phyloP scores from a whole-genome alignment of 352 stramenopile genomes.

The Globisporangium carolinianum region DNA sequence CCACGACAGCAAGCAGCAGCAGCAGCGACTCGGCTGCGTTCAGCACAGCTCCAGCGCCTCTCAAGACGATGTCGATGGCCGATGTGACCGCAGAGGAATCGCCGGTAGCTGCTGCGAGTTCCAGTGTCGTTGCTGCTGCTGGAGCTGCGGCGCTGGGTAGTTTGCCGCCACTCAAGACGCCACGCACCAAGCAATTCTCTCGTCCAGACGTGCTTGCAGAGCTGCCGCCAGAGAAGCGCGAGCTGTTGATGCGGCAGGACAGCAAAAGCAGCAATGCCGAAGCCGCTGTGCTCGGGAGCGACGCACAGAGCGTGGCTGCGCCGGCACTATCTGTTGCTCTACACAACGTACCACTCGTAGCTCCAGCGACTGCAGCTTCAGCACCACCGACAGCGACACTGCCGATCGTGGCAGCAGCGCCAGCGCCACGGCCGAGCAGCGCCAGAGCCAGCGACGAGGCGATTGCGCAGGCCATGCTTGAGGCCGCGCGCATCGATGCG shows the following conservation, averaged over 20 bases:
- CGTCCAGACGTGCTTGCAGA: conserved; percentile 11
- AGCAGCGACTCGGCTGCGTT: background rate
- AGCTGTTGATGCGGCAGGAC: conserved; percentile 1
- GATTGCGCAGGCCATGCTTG: conserved; percentile 35
- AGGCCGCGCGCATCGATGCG: conserved; percentile 47
- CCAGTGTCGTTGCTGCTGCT: background rate
- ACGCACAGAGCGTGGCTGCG: no score
- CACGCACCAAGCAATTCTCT: conserved; percentile 6
- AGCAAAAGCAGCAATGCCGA: background rate
- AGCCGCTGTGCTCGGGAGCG: no score
- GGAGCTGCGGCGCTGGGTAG: background rate
- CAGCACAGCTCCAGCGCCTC: background rate
- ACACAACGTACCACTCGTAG: no score
- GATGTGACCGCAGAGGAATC: no score
- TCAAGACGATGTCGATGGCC: background rate
- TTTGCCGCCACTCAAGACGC: conserved; percentile 11
- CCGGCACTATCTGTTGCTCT: no score
- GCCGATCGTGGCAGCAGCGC: background rate
- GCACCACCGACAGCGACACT: background rate
- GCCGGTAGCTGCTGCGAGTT: background rate
- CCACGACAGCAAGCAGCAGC: background rate
- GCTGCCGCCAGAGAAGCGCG: conserved; percentile 1
- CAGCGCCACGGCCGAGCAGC: background rate
- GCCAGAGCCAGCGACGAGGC: conserved; percentile 6
- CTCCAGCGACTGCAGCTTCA: background rate